Conservation (phyloP, 768 basidiomycete genomes). For the Russula brevipes region DNA sequence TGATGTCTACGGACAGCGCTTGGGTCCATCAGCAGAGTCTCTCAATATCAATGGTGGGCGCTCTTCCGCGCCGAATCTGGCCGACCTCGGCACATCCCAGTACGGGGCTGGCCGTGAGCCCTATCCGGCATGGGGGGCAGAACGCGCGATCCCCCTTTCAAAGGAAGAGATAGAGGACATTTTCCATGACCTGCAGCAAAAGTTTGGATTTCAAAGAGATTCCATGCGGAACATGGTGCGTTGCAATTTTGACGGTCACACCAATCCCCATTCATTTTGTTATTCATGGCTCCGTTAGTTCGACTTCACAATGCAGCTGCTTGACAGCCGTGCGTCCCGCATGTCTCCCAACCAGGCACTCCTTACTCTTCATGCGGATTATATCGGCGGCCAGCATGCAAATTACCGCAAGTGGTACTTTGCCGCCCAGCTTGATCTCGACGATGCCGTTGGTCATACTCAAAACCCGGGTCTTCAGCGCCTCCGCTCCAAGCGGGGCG, state of each 20-base stretch:
- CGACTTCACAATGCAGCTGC: slow-evolving; percentile 95
- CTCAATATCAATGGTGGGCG: slow-evolving; percentile 65
- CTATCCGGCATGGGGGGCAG: slow-evolving; percentile 91
- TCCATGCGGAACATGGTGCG: slow-evolving; percentile 92
- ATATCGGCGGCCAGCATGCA: slow-evolving; percentile 96
- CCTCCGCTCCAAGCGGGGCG: slow-evolving; percentile 57
- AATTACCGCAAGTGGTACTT: slow-evolving; percentile 99
- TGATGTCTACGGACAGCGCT: slow-evolving; percentile 63
- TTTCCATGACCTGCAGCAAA: slow-evolving; percentile 94
- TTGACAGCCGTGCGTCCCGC: slow-evolving; percentile 93
- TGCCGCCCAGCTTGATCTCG: slow-evolving; percentile 96
- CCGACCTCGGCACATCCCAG: slow-evolving; percentile 50
- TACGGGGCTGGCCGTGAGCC: slow-evolving; percentile 61
- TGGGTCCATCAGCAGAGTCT: slow-evolving; percentile 72
- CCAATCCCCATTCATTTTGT: background rate
- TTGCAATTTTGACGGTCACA: background rate
- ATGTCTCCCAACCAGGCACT: slow-evolving; percentile 97
- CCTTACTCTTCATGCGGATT: slow-evolving; percentile 94
- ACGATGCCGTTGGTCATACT: slow-evolving; percentile 89
- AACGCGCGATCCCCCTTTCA: slow-evolving; percentile 91
- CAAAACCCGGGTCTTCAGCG: slow-evolving; percentile 89
- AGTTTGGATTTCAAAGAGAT: slow-evolving; percentile 96
- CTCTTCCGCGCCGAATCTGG: slow-evolving; percentile 67
- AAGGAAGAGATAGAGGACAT: slow-evolving; percentile 99
- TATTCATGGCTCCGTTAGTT: slow-evolving; percentile 47